These are phyloP conservation scores for Hymenoscyphus occultus DNA, from an alignment of 2,329 filamentous ascomycete species.

Conservation along the genomic window DNA sequence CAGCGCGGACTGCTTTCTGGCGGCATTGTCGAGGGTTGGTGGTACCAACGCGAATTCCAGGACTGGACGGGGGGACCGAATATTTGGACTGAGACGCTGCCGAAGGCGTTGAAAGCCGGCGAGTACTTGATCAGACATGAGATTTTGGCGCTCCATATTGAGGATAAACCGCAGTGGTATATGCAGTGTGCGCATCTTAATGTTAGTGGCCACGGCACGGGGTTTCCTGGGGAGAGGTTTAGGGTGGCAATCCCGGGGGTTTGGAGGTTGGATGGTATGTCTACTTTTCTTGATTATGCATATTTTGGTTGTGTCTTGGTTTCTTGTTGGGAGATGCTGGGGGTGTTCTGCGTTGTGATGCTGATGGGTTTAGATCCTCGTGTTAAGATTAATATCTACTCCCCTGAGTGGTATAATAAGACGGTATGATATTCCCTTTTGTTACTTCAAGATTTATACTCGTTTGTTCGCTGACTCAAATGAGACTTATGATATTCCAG, in stretches of 20 bases:
- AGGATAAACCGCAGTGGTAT: conserved; percentile 25
- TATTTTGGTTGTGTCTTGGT: too few species aligned
- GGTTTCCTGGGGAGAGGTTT: conserved; percentile 18
- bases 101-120: conserved; percentile 41
- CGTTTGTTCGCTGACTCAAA: neutral
- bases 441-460: neutral
- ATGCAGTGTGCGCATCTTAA: conserved; percentile 24
- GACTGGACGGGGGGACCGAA: conserved; percentile 19
- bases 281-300: too few species aligned
- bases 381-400: conserved; percentile 23
- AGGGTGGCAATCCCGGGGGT: conserved; percentile 18
- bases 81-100: conserved; percentile 49
- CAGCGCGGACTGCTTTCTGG: conserved; percentile 17
- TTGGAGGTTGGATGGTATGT: conserved; percentile 20
- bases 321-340: too few species aligned
- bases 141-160: conserved; percentile 25
- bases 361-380: conserved; percentile 16
- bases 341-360: neutral
- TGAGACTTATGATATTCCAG: conserved; percentile 11
- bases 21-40: conserved; percentile 17
- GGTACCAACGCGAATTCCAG: conserved; percentile 19
- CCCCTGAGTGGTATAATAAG: conserved; percentile 8
- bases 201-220: conserved; percentile 19
- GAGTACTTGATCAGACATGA: conserved; percentile 26
- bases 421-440: too few species aligned